These are phyloP conservation scores for Cercospora sp. DNA, from an alignment of 2,329 filamentous ascomycete species.

Conservation along the genomic window DNA sequence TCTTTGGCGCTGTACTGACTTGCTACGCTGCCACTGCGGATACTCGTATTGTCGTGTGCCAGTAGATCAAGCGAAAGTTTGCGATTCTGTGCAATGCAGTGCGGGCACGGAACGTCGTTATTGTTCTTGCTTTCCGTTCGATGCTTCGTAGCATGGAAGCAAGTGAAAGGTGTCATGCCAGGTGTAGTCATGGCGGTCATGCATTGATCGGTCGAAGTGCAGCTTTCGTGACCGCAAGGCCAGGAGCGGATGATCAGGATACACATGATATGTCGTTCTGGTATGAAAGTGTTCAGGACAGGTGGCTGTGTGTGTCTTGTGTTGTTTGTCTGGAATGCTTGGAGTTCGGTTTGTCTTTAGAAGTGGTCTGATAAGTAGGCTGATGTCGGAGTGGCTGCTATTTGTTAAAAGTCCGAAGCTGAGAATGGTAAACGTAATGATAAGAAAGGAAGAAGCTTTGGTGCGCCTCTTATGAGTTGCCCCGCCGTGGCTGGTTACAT, in stretches of 20 bases:
- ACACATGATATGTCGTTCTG: conserved; percentile 19
- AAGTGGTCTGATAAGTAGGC: not conserved
- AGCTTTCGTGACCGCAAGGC: conserved; percentile 22
- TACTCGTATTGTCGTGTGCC: not conserved
- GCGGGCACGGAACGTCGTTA: conserved; percentile 18
- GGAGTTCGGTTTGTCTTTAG: not conserved
- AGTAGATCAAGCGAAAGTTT: conserved; percentile 6
- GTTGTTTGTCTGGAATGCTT: not conserved
- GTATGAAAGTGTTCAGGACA: not conserved
- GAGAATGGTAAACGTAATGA: not conserved
- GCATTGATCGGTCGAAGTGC: conserved; percentile 21
- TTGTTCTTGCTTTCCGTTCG: not conserved
- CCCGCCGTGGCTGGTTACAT: conserved; percentile 12
- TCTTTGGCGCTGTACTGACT: conserved; percentile 7
- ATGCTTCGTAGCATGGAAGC: conserved; percentile 13
- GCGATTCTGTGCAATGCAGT: conserved; percentile 13
- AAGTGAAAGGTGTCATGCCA: conserved; percentile 16
- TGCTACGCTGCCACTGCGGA: not conserved
- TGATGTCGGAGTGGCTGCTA: not conserved
- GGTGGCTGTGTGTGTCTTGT: not conserved
- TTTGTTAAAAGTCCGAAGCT: not conserved
- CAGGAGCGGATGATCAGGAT: conserved; percentile 23
- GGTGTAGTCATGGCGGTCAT: conserved; percentile 17
- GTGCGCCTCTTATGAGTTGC: not conserved
- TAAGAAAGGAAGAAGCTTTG: not conserved